A percentile compares a stretch with the other conserved stretches of the same genome.
Evolutionary conservation across 2,329 filamentous ascomycete species (phyloP).

Genomic region (Penicillium sp.): DNA sequence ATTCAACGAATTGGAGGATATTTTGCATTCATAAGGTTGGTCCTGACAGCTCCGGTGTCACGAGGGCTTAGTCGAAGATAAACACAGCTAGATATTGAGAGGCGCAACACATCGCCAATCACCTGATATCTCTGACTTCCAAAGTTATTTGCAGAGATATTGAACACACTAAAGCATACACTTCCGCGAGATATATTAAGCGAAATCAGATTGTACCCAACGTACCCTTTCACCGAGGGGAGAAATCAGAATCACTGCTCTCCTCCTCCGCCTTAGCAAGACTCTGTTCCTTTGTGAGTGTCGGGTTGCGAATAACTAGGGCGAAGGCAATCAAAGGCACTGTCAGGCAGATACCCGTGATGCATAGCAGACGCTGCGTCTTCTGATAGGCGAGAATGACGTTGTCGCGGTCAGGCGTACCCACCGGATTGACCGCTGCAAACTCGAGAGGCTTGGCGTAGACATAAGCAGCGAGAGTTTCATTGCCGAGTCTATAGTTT

Average conservation of each 20-base stretch:
- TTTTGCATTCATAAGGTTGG: no score
- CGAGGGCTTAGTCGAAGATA: background rate
- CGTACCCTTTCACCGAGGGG: background rate
- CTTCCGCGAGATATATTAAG: background rate
- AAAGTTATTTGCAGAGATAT: background rate
- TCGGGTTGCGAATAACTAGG: constrained; percentile 46
- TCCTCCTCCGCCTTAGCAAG: constrained; percentile 37
- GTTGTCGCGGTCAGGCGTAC: constrained; percentile 43
- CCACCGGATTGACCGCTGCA: constrained; percentile 39
- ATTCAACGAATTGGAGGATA: background rate
- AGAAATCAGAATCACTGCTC: background rate
- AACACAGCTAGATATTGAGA: background rate
- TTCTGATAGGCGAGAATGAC: constrained; percentile 46
- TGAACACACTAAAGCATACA: background rate
- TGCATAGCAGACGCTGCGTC: constrained; percentile 48
- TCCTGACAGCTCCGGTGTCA: background rate
- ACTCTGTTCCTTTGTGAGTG: constrained; percentile 46
- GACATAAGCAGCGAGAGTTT: constrained; percentile 37
- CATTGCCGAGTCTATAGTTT: constrained; percentile 35
- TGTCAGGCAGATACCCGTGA: constrained; percentile 50
- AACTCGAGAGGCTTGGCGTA: constrained; percentile 45
- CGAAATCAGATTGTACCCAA: background rate
- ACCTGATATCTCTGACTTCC: background rate
- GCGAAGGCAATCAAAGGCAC: constrained; percentile 47
- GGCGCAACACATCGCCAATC: background rate